Conservation (phyloP, 2,329 filamentous ascomycete genomes). For the Ophiostoma quercus region DNA sequence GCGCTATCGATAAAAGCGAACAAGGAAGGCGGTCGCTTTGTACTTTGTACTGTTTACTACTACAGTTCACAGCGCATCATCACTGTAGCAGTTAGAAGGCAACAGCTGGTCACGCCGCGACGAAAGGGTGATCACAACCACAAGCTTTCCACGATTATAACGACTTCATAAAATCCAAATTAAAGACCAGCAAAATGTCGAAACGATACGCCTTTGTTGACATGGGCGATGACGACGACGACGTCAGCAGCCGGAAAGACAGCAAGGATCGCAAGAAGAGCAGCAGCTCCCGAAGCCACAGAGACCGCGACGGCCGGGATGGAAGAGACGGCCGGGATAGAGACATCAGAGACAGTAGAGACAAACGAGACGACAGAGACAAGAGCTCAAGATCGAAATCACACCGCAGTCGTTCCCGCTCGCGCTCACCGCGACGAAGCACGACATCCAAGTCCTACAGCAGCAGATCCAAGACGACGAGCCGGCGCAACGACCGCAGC, state of each 20-base stretch:
- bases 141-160: not conserved
- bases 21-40: not conserved
- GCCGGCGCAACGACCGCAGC: constrained; percentile 34
- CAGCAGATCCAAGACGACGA: constrained; percentile 37
- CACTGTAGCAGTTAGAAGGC: not conserved
- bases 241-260: constrained; percentile 21
- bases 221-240: constrained; percentile 57
- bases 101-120: not conserved
- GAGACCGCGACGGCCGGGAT: not conserved
- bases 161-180: not conserved
- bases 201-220: constrained; percentile 63
- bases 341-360: constrained; percentile 18
- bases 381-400: constrained; percentile 19
- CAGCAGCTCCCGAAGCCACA: not conserved
- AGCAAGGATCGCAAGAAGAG: constrained; percentile 35
- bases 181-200: constrained; percentile 28
- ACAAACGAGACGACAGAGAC: constrained; percentile 22
- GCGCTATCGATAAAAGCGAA: constrained; percentile 26
- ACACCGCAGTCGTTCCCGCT: constrained; percentile 30
- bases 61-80: not conserved
- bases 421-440: constrained; percentile 21
- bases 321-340: not conserved
- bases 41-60: not conserved
- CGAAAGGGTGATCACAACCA: not conserved
- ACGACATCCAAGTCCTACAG: constrained; percentile 38